Evolutionary conservation across 1,284 basidiomycete species (phyloP), one percentile per base, ranked within the genome.

Genomic region (Megacollybia platyphylla): DNA sequence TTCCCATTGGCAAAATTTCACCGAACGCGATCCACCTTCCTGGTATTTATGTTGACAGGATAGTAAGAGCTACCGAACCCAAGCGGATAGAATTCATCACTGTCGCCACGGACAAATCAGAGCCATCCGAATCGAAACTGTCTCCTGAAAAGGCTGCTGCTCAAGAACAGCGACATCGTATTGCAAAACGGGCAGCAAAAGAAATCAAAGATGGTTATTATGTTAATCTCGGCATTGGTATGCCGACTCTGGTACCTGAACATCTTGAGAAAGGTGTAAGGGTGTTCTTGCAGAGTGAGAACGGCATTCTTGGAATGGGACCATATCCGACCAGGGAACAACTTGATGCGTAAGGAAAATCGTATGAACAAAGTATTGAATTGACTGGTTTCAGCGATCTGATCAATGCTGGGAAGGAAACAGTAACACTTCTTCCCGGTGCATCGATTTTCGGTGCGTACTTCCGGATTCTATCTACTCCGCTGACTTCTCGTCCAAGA

Each of bases 351-450:
- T 89, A 53, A 67, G 85, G 71, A n/a, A n/a, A 41, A 30, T 36
- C 40, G 42, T 13, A 24, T 39, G 40, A 44, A 17, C 2, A 34
- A 10, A 39, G 44, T 28, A 42, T 42, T 40, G 26, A 38, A 18
- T 30, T 20, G 35, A 42, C 49, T 35, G 40, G 18, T 39, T 28
- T 7, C 48, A 88, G 87, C 39, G 90, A 94, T 56, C 74, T 93
- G 49, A 88, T 94, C 56, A 94, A 94, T 56, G 94, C 93, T 38
- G 93, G 93, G 32, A 97, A 97, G 61, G 92, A 97, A 64, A 96
- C 93, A 4, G 79, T 90, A 44, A 94, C 91, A 3, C 71, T 97
- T 5, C 68, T 96, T 17, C 91, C 93, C 36, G 93, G 94, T 40
- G 90, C 92, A 13, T 82, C 90, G 4, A 71, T 92, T 2, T 97